These are phyloP conservation scores for Cryptococcus sp. DNA, from an alignment of 1,284 basidiomycete genomes.

Conservation along the genomic window DNA sequence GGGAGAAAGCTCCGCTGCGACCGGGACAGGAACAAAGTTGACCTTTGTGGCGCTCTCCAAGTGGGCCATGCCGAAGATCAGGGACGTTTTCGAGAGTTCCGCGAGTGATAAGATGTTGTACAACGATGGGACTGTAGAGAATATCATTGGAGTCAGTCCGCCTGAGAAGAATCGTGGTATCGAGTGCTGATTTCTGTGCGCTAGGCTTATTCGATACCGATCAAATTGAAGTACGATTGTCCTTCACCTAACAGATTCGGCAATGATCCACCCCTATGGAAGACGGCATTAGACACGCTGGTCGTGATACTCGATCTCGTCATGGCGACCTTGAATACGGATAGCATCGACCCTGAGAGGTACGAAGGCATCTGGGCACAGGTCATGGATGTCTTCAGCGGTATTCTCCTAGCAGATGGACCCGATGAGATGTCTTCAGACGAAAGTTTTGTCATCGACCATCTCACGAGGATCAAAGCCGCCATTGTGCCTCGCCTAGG, in stretches of 20 bases:
- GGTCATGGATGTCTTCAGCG: conserved; percentile 78
- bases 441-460: conserved; percentile 80
- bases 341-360: conserved; percentile 60
- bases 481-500: conserved; percentile 77
- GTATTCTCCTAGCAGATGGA: conserved; percentile 77
- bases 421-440: conserved; percentile 65
- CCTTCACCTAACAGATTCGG: conserved; percentile 82
- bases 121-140: conserved; percentile 77
- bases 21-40: conserved; percentile 58
- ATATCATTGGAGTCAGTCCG: conserved; percentile 69
- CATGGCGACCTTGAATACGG: conserved; percentile 17
- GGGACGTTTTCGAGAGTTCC: conserved; percentile 65
- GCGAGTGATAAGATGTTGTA: conserved; percentile 60
- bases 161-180: not conserved
- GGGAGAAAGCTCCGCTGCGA: conserved; percentile 51
- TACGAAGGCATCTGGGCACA: conserved; percentile 80
- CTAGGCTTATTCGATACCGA: conserved; percentile 82
- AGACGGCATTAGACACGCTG: conserved; percentile 57
- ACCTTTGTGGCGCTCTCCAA: conserved; percentile 87
- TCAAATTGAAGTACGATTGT: conserved; percentile 93
- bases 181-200: not conserved
- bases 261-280: conserved; percentile 84
- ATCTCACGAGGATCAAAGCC: conserved; percentile 75
- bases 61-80: conserved; percentile 77
- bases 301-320: not conserved